Evolutionary conservation across 169 alveolate genomes (phyloP).

Genomic region (Cryptosporidium xiaoi): DNA sequence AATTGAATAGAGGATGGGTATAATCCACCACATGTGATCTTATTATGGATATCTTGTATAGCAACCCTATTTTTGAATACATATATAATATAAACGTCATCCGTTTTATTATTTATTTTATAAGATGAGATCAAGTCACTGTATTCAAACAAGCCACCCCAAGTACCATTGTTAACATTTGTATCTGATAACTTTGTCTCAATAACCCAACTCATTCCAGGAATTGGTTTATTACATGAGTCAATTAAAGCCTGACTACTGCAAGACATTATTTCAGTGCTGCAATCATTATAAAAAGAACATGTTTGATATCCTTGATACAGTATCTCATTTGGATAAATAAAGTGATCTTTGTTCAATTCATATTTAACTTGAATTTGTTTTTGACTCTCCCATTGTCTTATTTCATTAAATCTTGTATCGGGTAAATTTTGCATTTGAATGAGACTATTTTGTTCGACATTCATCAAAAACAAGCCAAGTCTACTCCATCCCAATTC

Average conservation of each 20-base stretch:
- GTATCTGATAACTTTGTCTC: slow-evolving; percentile 22
- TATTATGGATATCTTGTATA: slow-evolving; percentile 33
- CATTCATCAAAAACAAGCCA: slow-evolving; percentile 35
- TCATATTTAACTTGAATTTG: neutral
- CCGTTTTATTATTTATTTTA: neutral
- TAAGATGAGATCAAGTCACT: neutral
- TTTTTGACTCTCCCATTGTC: neutral
- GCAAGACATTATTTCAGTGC: slow-evolving; percentile 8
- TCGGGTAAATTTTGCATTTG: neutral
- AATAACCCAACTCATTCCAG: slow-evolving; percentile 28
- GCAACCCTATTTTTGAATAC: slow-evolving; percentile 55
- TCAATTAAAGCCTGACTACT: slow-evolving; percentile 12
- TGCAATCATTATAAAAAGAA: slow-evolving; percentile 36
- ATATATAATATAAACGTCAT: slow-evolving; percentile 14
- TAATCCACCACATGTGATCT: slow-evolving; percentile 41
- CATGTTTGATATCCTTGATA: slow-evolving; percentile 52
- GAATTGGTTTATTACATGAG: neutral
- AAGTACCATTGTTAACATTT: slow-evolving; percentile 30
- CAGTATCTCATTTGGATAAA: slow-evolving; percentile 29
- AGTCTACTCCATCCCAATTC: slow-evolving; percentile 48
- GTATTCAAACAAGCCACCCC: slow-evolving; percentile 40
- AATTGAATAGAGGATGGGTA: slow-evolving; percentile 8
- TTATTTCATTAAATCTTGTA: neutral
- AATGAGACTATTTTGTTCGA: neutral
- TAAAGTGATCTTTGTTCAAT: neutral